Evolutionary conservation across 176 grass and related monocot species (phyloP).

Genomic region (Triticum timopheevii): DNA sequence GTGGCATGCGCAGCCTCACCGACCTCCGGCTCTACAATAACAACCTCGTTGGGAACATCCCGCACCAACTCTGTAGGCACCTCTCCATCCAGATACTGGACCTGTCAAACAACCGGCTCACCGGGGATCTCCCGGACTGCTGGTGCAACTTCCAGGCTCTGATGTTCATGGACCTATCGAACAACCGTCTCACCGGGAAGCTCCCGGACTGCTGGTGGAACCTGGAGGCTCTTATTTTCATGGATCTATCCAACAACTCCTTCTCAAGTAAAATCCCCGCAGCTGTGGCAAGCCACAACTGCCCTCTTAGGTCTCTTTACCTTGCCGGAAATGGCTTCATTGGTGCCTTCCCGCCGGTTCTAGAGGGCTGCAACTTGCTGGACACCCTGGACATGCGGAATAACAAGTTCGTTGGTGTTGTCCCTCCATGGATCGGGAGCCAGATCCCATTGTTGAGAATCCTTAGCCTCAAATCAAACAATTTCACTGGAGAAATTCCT

Average conservation of each 20-base stretch:
- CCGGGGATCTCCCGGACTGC: too few relatives aligned
- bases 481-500: conserved; percentile 44
- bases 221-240: conserved; percentile 9
- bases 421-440: conserved; percentile 49
- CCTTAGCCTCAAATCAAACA: conserved; percentile 49
- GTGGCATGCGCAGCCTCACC: too few relatives aligned
- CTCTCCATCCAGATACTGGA: conserved; percentile 39
- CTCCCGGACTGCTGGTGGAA: background rate
- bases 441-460: conserved; percentile 34
- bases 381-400: background rate
- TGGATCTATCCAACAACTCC: conserved; percentile 52
- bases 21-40: too few relatives aligned
- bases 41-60: too few relatives aligned
- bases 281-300: background rate
- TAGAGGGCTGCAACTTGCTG: background rate
- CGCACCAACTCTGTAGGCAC: conserved; percentile 30
- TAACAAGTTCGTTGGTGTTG: conserved; percentile 42
- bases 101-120: background rate
- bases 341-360: conserved; percentile 21
- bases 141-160: too few relatives aligned
- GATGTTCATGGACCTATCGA: too few relatives aligned
- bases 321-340: conserved; percentile 40
- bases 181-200: too few relatives aligned
- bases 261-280: conserved; percentile 40
- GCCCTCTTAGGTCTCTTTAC: conserved; percentile 45